phyloP scores from a whole-genome alignment of 768 basidiomycete genomes.

The Peribolospora kevripleyi region DNA sequence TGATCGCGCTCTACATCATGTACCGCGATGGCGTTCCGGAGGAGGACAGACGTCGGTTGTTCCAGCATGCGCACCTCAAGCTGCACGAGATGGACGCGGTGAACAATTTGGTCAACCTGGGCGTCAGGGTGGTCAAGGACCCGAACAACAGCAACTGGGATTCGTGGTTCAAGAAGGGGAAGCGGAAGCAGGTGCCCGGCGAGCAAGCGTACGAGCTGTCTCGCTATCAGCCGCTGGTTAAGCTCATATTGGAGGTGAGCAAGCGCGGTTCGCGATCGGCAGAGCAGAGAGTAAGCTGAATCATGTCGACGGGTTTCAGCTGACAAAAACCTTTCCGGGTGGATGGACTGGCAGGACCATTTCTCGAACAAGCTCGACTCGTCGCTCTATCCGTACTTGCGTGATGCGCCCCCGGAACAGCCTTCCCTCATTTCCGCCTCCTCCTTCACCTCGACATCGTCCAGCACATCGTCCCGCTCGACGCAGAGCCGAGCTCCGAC shows the following conservation, averaged over 20 bases:
- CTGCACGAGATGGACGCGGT: slow-evolving; percentile 80
- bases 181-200: slow-evolving; percentile 38
- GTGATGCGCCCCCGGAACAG: slow-evolving; percentile 33
- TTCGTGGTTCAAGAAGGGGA: slow-evolving; percentile 44
- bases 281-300: neutral
- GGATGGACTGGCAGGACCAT: slow-evolving; percentile 38
- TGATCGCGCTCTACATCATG: slow-evolving; percentile 85
- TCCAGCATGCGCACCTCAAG: slow-evolving; percentile 74
- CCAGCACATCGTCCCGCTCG: neutral
- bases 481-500: slow-evolving; percentile 19
- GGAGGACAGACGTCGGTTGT: slow-evolving; percentile 77
- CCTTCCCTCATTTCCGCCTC: slow-evolving; percentile 13
- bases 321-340: neutral
- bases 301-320: neutral
- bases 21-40: slow-evolving; percentile 94
- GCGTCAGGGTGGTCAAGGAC: slow-evolving; percentile 62
- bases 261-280: neutral
- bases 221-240: slow-evolving; percentile 63
- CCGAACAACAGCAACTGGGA: slow-evolving; percentile 6
- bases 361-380: slow-evolving; percentile 48
- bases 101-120: slow-evolving; percentile 59
- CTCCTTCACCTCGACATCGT: slow-evolving; percentile 6
- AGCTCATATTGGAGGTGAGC: slow-evolving; percentile 55
- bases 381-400: slow-evolving; percentile 68
- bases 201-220: slow-evolving; percentile 97